A percentile compares a stretch with the other conserved stretches of the same genome.
phyloP scores from a whole-genome alignment of 345 rosid genomes.

The Hevea brasiliensis region DNA sequence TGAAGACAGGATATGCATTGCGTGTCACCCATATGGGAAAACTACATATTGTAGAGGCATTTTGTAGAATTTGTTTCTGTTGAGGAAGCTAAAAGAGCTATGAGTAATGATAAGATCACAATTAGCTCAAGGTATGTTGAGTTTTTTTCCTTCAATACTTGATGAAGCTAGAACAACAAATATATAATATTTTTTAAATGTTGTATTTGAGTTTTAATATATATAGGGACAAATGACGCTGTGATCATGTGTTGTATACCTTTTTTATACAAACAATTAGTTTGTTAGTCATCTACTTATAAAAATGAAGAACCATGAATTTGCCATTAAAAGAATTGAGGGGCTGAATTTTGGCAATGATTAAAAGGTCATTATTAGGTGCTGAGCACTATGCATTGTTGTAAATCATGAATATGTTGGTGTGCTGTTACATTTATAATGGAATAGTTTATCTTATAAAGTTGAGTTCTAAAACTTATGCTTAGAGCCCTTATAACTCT shows the following conservation, averaged over 20 bases:
- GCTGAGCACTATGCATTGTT: conserved; percentile 19
- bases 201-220: background rate
- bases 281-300: background rate
- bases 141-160: conserved; percentile 72
- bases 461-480: conserved; percentile 17
- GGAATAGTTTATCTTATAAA: conserved; percentile 17
- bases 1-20: conserved; percentile 66
- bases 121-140: conserved; percentile 87
- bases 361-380: conserved; percentile 49
- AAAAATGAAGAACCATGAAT: conserved; percentile 59
- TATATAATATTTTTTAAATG: background rate
- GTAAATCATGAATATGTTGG: conserved; percentile 39
- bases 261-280: too few species aligned
- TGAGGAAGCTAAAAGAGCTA: conserved; percentile 82
- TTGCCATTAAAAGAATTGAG: too few species aligned
- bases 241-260: background rate
- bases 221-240: background rate
- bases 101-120: conserved; percentile 86
- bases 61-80: conserved; percentile 73
- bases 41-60: conserved; percentile 95
- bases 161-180: conserved; percentile 87
- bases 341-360: conserved; percentile 55
- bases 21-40: conserved; percentile 87
- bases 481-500: conserved; percentile 7
- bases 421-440: conserved; percentile 22